A percentile compares a stretch with the other conserved stretches of the same genome.
These are phyloP conservation scores for Malassezia dermatis DNA, from an alignment of 1,284 basidiomycete species.

Conservation along the genomic window DNA sequence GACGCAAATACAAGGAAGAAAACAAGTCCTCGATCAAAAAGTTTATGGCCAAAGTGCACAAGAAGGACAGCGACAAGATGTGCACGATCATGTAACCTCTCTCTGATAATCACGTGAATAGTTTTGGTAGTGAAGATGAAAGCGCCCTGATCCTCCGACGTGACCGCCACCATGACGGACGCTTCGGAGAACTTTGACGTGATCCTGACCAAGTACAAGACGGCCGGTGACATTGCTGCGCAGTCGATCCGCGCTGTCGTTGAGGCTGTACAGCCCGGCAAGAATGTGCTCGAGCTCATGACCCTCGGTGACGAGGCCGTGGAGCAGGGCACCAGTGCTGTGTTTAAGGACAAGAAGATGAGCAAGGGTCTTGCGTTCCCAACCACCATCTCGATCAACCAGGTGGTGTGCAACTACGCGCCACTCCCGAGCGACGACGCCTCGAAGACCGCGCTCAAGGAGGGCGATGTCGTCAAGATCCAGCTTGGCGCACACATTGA, in stretches of 20 bases:
- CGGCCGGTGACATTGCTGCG: slow-evolving; percentile 78
- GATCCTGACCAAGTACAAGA: slow-evolving; percentile 54
- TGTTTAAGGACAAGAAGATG: slow-evolving; percentile 72
- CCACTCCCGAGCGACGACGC: slow-evolving; percentile 57
- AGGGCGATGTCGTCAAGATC: slow-evolving; percentile 88
- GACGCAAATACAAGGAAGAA: background rate
- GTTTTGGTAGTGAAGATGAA: background rate
- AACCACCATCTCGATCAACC: slow-evolving; percentile 82
- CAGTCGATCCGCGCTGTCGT: slow-evolving; percentile 65
- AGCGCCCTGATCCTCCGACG: background rate
- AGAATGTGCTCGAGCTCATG: slow-evolving; percentile 80
- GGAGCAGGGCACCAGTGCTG: slow-evolving; percentile 68
- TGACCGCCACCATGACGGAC: slow-evolving; percentile 13
- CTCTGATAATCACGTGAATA: background rate
- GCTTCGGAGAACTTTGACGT: slow-evolving; percentile 33
- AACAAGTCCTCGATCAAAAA: background rate
- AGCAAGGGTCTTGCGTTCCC: slow-evolving; percentile 84
- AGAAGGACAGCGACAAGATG: slow-evolving; percentile 1
- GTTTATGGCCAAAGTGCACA: slow-evolving; percentile 4
- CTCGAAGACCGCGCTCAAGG: slow-evolving; percentile 55
- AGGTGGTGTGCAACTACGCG: slow-evolving; percentile 55
- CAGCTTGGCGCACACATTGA: slow-evolving; percentile 95
- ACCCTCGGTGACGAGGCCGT: slow-evolving; percentile 83
- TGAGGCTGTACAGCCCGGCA: slow-evolving; percentile 55
- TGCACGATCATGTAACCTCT: slow-evolving; percentile 2